phyloP scores from a whole-genome alignment of 345 rosid species.

The Abelmoschus esculentus region DNA sequence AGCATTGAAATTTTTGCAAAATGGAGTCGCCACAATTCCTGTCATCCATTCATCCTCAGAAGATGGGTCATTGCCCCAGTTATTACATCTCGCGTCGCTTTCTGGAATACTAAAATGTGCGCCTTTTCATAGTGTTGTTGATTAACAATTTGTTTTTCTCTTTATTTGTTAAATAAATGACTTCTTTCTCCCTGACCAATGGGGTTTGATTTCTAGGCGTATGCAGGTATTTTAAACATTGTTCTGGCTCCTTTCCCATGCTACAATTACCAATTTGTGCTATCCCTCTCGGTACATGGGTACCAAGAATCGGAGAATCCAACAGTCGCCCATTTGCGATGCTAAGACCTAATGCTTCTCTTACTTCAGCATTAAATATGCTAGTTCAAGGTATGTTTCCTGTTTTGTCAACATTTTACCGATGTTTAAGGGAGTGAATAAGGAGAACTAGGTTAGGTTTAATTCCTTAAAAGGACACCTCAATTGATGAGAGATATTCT shows the following conservation, averaged over 20 bases:
- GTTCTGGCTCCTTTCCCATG: conserved; percentile 77
- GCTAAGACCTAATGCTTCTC: conserved; percentile 62
- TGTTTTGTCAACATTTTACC: background rate
- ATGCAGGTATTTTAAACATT: conserved; percentile 86
- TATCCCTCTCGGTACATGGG: conserved; percentile 85
- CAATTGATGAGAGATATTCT: background rate
- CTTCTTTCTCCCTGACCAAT: background rate
- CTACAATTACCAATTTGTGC: conserved; percentile 79
- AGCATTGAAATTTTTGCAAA: background rate
- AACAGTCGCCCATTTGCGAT: conserved; percentile 51
- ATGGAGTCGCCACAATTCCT: background rate
- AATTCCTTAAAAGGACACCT: background rate
- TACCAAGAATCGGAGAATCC: conserved; percentile 79
- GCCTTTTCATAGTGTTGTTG: background rate
- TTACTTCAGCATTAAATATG: conserved; percentile 59
- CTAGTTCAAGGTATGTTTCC: conserved; percentile 54
- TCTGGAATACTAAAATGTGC: background rate
- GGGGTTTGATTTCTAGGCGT: conserved; percentile 25
- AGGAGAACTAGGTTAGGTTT: background rate
- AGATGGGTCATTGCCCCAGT: background rate
- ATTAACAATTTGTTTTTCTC: background rate
- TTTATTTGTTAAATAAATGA: background rate
- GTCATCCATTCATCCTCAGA: background rate
- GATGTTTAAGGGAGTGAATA: background rate
- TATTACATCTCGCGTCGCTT: background rate